Evolutionary conservation across 169 alveolate species (phyloP), one percentile per base, ranked within the genome.

Genomic region (Condylostoma magnum): DNA sequence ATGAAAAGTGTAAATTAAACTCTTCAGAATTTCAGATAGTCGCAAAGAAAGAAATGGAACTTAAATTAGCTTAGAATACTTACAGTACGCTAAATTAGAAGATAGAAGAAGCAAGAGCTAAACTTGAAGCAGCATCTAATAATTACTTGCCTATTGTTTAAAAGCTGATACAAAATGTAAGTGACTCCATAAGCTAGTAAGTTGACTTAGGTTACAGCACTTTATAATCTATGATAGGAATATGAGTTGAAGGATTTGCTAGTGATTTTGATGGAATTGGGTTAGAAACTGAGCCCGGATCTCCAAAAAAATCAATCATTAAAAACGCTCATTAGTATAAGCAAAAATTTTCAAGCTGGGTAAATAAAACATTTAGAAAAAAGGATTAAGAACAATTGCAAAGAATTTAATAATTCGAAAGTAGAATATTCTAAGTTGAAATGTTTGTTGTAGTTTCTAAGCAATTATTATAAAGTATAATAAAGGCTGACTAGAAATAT

Each of bases 41-140:
- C 12, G 58, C 31, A n/a, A 60, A 60, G 43, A 60, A 60, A 60
- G 71, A 60, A 38, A 60, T 60, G 71, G 43, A 60, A 25, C 71
- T 60, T 12, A 60, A 60, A 3, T 10, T 18, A 4, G 43, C 27
- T 1, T 38, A 41, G 10, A 60, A 60, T 27, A 55, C 36, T 2
- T n/a, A 38, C 57, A 12, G n/a, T 15, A 60, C 15, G 0, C 31
- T 60, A 15, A 33, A 60, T 20, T 38, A 38, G 22, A 15, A 33
- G 2, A 12, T 60, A 12, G 15, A 18, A n/a, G 10, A 36, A 18
- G 38, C 31, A 1, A 60, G 18, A 12, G 71, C 36, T 12, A 25
- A 12, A 1, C 12, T 60, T 22, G 25, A 33, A 10, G 57, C 12
- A 34, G 71, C 36, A 25, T 60, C 57, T 1, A 18, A 36, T 22